Percentiles rank a stretch among this genome's conserved stretches.
phyloP scores from a whole-genome alignment of 495 filamentous ascomycete genomes.

The Daldinia loculata region DNA sequence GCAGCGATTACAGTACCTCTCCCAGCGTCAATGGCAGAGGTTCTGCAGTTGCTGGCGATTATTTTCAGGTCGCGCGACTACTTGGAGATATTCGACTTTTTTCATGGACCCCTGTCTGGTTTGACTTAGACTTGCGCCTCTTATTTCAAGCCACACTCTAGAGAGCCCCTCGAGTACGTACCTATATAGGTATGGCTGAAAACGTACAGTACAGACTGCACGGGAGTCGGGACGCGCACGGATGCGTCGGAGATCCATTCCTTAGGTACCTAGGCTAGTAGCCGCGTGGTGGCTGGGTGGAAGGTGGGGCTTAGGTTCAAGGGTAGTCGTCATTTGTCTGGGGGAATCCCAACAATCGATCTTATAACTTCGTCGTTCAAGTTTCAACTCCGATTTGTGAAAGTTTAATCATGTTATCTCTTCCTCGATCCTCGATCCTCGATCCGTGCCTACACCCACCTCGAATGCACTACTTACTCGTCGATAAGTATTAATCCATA shows the following conservation, averaged over 20 bases:
- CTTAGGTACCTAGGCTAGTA: slow-evolving; percentile 4
- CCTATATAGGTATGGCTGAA: neutral
- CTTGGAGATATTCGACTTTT: slow-evolving; percentile 42
- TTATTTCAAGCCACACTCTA: slow-evolving; percentile 21
- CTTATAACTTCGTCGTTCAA: slow-evolving; percentile 14
- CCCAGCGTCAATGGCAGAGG: slow-evolving; percentile 31
- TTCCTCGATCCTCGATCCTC: slow-evolving; percentile 14
- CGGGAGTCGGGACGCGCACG: neutral
- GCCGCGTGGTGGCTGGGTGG: slow-evolving; percentile 4
- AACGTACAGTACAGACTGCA: neutral
- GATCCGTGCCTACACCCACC: slow-evolving; percentile 15
- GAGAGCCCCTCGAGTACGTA: neutral
- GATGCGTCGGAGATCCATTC: neutral
- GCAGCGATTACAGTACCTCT: slow-evolving; percentile 24
- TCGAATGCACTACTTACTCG: slow-evolving; percentile 26
- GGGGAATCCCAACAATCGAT: slow-evolving; percentile 12
- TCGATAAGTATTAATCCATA: slow-evolving; percentile 15
- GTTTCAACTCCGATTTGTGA: slow-evolving; percentile 26
- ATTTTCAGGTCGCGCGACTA: slow-evolving; percentile 13
- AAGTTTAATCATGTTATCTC: slow-evolving; percentile 24
- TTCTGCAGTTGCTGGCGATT: slow-evolving; percentile 24
- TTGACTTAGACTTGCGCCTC: neutral
- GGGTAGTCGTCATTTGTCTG: slow-evolving; percentile 39
- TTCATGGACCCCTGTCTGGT: slow-evolving; percentile 33
- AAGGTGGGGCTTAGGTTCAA: slow-evolving; percentile 11